Base-by-base conservation (phyloP, 1,284 basidiomycete species). In the Schizophyllum amplum region DNA sequence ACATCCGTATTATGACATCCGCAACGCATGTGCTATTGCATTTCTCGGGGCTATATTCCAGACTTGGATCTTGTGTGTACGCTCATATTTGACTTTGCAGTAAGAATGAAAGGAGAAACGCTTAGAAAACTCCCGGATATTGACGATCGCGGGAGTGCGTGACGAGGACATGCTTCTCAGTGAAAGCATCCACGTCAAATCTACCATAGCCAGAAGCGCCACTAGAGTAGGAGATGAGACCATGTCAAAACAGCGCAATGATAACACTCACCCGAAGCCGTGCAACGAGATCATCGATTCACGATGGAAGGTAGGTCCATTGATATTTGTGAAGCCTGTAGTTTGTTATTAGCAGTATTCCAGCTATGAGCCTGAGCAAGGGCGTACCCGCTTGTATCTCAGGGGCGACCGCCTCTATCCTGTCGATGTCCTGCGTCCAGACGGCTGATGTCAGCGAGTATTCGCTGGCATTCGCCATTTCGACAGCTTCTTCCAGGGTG, bases 391-490 rank as follows among this genome's bases (percentile, higher is more conserved):
- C 68, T 27, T 71, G 75, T 49, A 87, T 75, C 4, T 75, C 71
- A 21, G 70, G 68, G 11, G 81, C 79, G 4, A 85, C 72, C 9
- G 75, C 65, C 56, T 80, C 69, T 1, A 77, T 82, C 15, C 65
- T 66, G 57, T 75, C 70, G 13, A 80, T 58, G 61, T 85, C 75
- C 2, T 63, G 65, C 0, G 83, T 81, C 81, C 83, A 87, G 5
- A 87, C 60, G 1, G 74, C 69, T 0, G 82, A 75, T 0, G 72
- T 69, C 26, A 87, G 66, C 1, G 81, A 78, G 60, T 82, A 86
- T 0, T 79, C 76, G 0, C 80, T 75, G 4, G 75, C 72, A 61
- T 87, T 83, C 3, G 80, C 80, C 9, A 80, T 65, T 20, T 78
- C 74, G 17, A 83, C 68, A 0, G 80, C 80, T 62, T 82, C 80